Evolutionary conservation across 805 yeast species (phyloP).

Genomic region (Saturnispora sanitii): DNA sequence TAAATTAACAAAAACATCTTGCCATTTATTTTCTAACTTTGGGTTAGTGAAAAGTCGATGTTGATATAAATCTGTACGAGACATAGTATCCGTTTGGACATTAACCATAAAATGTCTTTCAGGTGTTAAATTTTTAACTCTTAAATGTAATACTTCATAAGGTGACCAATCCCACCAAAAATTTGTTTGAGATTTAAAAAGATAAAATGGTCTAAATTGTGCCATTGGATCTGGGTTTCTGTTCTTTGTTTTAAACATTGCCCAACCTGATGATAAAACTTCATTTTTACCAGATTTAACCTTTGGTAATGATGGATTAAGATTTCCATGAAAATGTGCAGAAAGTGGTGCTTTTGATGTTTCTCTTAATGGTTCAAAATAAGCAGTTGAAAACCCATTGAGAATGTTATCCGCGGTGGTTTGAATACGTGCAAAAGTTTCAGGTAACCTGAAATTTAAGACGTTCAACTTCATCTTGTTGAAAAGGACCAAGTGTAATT

Average conservation of each 20-base stretch:
- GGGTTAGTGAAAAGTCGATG: constrained; percentile 53
- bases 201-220: constrained; percentile 36
- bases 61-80: constrained; percentile 71
- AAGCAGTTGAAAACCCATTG: constrained; percentile 62
- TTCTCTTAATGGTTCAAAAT: constrained; percentile 36
- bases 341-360: constrained; percentile 28
- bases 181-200: constrained; percentile 27
- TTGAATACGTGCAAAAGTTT: constrained; percentile 40
- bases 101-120: constrained; percentile 63
- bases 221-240: constrained; percentile 31
- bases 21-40: constrained; percentile 58
- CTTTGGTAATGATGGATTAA: constrained; percentile 55
- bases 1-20: constrained; percentile 68
- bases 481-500: neutral
- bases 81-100: constrained; percentile 71
- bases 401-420: constrained; percentile 55
- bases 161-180: constrained; percentile 65
- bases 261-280: constrained; percentile 56
- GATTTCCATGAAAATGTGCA: constrained; percentile 64
- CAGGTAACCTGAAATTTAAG: constrained; percentile 47
- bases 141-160: constrained; percentile 50
- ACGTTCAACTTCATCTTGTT: constrained; percentile 28
- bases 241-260: constrained; percentile 77
- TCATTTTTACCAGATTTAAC: constrained; percentile 38
- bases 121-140: constrained; percentile 57